A percentile compares a stretch with the other conserved stretches of the same genome.
Evolutionary conservation across 345 rosid species (phyloP).

Genomic region (Lepidium didymum): DNA sequence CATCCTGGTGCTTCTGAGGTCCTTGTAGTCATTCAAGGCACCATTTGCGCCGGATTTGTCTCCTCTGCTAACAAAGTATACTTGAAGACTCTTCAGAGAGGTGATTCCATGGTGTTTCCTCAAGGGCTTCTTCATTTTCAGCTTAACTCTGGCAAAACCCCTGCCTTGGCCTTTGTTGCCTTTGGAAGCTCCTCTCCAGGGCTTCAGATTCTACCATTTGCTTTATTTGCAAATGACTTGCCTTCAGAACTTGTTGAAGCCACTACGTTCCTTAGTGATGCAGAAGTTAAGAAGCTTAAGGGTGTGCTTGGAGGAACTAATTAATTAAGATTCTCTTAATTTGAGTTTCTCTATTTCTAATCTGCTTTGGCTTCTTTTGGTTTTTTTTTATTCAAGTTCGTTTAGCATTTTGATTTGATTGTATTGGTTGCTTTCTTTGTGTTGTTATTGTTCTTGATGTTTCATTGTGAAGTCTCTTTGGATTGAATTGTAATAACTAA

Average conservation of each 20-base stretch:
- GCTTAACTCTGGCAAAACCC: constrained; percentile 39
- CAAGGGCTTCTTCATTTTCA: constrained; percentile 75
- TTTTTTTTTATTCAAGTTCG: constrained; percentile 10
- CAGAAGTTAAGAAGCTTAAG: constrained; percentile 75
- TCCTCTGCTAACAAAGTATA: constrained; percentile 60
- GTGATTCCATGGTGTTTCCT: constrained; percentile 75
- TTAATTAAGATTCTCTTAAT: constrained; percentile 31
- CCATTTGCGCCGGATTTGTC: constrained; percentile 72
- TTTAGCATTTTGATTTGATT: neutral
- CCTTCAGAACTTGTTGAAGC: constrained; percentile 48
- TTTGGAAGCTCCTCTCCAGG: constrained; percentile 73
- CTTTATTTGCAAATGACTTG: constrained; percentile 57
- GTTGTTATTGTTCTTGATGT: neutral
- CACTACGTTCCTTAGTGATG: constrained; percentile 61
- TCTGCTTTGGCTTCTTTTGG: neutral
- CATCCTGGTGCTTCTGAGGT: constrained; percentile 73
- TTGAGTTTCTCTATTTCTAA: neutral
- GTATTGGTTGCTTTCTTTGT: neutral
- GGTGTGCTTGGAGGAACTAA: constrained; percentile 78
- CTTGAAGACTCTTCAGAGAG: constrained; percentile 41
- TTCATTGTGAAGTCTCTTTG: neutral
- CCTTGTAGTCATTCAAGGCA: constrained; percentile 46
- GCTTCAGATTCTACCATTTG: constrained; percentile 60
- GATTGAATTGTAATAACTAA: constrained; percentile 8
- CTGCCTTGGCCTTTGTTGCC: constrained; percentile 49